Evolutionary conservation across 2,329 filamentous ascomycete species (phyloP).

Genomic region (Escovopsis weberi): DNA sequence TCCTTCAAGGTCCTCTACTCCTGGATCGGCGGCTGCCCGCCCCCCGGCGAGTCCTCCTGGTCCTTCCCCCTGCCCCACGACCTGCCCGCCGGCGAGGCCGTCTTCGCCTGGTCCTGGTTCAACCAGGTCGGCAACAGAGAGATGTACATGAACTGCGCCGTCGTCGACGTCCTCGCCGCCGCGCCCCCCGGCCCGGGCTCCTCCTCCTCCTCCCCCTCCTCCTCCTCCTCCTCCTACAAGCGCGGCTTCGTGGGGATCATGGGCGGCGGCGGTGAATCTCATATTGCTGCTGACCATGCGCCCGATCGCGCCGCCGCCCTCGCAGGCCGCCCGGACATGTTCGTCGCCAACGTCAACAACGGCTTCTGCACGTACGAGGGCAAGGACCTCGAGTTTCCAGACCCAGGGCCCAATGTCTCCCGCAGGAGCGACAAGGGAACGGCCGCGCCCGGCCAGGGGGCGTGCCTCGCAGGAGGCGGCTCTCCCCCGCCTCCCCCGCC

Average conservation of each 20-base stretch:
- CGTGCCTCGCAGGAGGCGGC: slow-evolving; percentile 14
- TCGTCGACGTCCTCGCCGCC: slow-evolving; percentile 41
- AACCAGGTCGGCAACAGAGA: slow-evolving; percentile 66
- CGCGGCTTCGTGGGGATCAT: too few relatives aligned
- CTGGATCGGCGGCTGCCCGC: slow-evolving; percentile 40
- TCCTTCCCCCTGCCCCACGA: slow-evolving; percentile 52
- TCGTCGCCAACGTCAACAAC: slow-evolving; percentile 53
- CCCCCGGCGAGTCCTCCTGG: slow-evolving; percentile 32
- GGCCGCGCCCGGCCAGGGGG: slow-evolving; percentile 19
- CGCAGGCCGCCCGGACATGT: slow-evolving; percentile 48
- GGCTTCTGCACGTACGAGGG: slow-evolving; percentile 44
- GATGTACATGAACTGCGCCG: slow-evolving; percentile 79
- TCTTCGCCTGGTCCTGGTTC: slow-evolving; percentile 68
- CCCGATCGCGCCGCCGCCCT: too few relatives aligned
- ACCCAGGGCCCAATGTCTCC: slow-evolving; percentile 44
- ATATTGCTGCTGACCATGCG: too few relatives aligned
- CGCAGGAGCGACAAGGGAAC: slow-evolving; percentile 20
- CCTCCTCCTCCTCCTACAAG: too few relatives aligned
- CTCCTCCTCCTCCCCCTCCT: too few relatives aligned
- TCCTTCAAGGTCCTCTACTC: slow-evolving; percentile 55
- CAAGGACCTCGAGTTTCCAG: slow-evolving; percentile 47
- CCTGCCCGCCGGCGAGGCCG: slow-evolving; percentile 43
- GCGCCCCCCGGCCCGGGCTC: too few relatives aligned
- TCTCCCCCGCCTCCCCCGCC: neutral
- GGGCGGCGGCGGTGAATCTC: too few relatives aligned